phyloP scores from a whole-genome alignment of 192 early-diverging fungal genomes.

The Coemansia brasiliensis region DNA sequence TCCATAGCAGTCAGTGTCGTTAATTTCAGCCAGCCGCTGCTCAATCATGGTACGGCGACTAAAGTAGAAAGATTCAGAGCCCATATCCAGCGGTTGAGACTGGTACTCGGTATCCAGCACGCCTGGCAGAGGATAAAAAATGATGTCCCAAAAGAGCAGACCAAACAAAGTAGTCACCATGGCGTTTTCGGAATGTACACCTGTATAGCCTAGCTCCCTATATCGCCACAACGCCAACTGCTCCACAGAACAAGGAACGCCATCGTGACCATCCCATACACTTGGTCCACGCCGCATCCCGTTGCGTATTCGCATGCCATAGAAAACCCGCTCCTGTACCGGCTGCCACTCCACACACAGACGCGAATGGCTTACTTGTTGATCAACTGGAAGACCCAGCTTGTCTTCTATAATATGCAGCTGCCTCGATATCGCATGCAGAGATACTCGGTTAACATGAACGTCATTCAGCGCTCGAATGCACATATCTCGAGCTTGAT shows the following conservation, averaged over 20 bases:
- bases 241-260: conserved; percentile 62
- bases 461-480: conserved; percentile 62
- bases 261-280: conserved; percentile 46
- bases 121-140: conserved; percentile 62
- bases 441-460: conserved; percentile 53
- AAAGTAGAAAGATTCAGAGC: conserved; percentile 63
- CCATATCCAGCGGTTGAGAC: conserved; percentile 66
- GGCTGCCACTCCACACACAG: conserved; percentile 50
- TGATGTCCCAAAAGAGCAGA: conserved; percentile 70
- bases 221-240: conserved; percentile 65
- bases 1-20: conserved; percentile 14
- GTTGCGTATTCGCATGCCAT: conserved; percentile 41
- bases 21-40: conserved; percentile 38
- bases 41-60: conserved; percentile 52
- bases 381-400: conserved; percentile 11
- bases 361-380: conserved; percentile 24
- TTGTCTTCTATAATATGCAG: conserved; percentile 38
- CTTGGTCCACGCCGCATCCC: conserved; percentile 50
- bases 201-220: conserved; percentile 59
- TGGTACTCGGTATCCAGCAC: conserved; percentile 73
- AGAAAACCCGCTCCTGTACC: conserved; percentile 41
- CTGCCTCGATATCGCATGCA: conserved; percentile 44
- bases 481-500: conserved; percentile 41
- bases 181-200: conserved; percentile 66
- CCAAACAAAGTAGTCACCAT: conserved; percentile 63